These are phyloP conservation scores for Coprinopsis marcescibilis DNA, from an alignment of 768 basidiomycete species.

Conservation along the genomic window DNA sequence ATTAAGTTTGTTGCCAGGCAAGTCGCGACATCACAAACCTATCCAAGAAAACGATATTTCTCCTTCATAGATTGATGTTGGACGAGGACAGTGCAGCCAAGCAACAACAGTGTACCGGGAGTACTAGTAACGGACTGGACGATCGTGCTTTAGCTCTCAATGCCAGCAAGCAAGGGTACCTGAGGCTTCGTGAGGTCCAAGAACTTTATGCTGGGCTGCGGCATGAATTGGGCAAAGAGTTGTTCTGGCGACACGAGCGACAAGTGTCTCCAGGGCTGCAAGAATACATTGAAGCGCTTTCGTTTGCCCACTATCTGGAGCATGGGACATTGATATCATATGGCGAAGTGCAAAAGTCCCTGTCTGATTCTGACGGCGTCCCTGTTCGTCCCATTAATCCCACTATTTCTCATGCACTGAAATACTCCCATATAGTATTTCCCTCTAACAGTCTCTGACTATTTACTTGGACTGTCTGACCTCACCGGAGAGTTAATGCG, in stretches of 20 bases:
- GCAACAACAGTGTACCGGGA: too few species aligned
- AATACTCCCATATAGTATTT: constrained; percentile 51
- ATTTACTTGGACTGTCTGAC: constrained; percentile 88
- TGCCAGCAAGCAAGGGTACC: constrained; percentile 47
- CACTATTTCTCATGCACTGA: not conserved
- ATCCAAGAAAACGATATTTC: constrained; percentile 92
- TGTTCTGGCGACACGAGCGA: constrained; percentile 74
- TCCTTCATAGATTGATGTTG: constrained; percentile 67
- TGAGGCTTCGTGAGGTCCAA: constrained; percentile 65
- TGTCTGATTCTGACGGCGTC: constrained; percentile 55
- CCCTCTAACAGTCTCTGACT: constrained; percentile 73
- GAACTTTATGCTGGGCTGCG: constrained; percentile 55
- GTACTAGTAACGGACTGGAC: too few species aligned
- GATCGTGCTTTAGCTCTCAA: constrained; percentile 11
- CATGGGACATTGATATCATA: constrained; percentile 62
- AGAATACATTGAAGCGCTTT: constrained; percentile 93
- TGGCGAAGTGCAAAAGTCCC: constrained; percentile 55
- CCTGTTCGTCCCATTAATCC: constrained; percentile 44
- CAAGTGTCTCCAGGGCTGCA: constrained; percentile 79
- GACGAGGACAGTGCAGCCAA: constrained; percentile 29
- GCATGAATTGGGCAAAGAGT: constrained; percentile 57
- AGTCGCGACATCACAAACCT: constrained; percentile 86
- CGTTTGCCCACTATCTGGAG: constrained; percentile 83
- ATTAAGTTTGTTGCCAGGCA: constrained; percentile 34
- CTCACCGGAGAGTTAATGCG: constrained; percentile 97